Base-by-base conservation (phyloP, 2,329 filamentous ascomycete species). In the Triangularia verruculosa region DNA sequence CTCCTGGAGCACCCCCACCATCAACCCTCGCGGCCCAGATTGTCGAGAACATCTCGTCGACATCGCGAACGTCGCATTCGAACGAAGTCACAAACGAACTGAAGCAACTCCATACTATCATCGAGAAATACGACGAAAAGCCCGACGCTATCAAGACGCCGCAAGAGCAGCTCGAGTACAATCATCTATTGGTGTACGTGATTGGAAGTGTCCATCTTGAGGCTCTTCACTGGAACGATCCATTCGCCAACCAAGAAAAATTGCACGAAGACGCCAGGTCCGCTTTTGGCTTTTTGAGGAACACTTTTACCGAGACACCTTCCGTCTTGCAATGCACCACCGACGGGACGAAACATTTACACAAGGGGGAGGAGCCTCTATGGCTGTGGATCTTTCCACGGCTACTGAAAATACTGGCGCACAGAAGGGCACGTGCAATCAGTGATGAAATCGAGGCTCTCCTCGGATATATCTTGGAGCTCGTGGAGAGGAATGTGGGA, bases 11-110 rank as follows among this genome's bases (percentile, higher is more conserved):
- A 9, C 78, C 80, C 54, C 86, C 87, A 43, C 90, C 92, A 12
- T 97, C 93, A 15, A 96, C 93, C 9, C 83, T 97, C 71, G 92
- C 93, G 59, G 92, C 92, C 12, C 91, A 96, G 75, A 87, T 97
- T 63, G 92, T 95, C 67, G 89, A 91, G 73, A 92, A 91, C 74
- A 87, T 93, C 66, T 86, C 89, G 52, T 84, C 89, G 22, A 82
- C 84, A 59, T 30, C 58, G 15, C 86, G 84, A 53, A 83, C 84
- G 60, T 67, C 70, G 3, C 83, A 85, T 70, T 84, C 84, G 59
- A 84, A 89, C 70, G 87, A 89, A 70, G 88, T 86, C 64, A 86
- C 88, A 69, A 47, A 17, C 22, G 90, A 92, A 57, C 89, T 97
- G 67, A 88, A 90, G 66, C 86, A 88, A 59, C 82, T 97, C 2